Percentiles rank a stretch among this genome's conserved stretches.
Evolutionary conservation across 257 asterid genomes (phyloP).

Genomic region (Solanum sejunctum): DNA sequence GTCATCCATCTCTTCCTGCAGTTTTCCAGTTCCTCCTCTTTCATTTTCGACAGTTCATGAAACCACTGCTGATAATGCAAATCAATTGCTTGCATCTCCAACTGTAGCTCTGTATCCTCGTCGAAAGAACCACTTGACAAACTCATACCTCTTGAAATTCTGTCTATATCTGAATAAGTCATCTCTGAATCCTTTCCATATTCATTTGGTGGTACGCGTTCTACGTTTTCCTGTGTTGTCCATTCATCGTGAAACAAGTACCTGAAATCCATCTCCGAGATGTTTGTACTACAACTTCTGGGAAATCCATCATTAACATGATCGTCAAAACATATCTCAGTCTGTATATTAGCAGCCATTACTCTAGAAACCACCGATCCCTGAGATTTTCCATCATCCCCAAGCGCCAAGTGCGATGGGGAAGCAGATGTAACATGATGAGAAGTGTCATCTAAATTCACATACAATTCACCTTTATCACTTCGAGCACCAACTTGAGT

Average conservation of each 20-base stretch:
- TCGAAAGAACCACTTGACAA: constrained; percentile 12
- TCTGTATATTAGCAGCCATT: constrained; percentile 14
- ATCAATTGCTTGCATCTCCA: constrained; percentile 21
- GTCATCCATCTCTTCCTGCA: constrained; percentile 32
- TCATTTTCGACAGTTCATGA: constrained; percentile 15
- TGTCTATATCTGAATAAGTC: neutral
- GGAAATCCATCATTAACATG: neutral
- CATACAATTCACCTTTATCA: constrained; percentile 4
- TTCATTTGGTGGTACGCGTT: neutral
- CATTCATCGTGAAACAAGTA: constrained; percentile 19
- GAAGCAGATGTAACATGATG: constrained; percentile 2
- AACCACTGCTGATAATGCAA: constrained; percentile 20
- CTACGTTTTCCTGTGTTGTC: constrained; percentile 9
- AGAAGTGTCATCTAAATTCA: neutral
- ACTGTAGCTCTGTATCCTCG: constrained; percentile 6
- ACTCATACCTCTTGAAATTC: constrained; percentile 9
- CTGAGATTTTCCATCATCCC: constrained; percentile 18
- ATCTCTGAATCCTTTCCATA: constrained; percentile 5
- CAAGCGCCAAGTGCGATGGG: neutral
- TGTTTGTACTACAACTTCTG: constrained; percentile 11
- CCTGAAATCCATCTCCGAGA: constrained; percentile 27
- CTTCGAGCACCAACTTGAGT: neutral
- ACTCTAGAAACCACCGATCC: constrained; percentile 25
- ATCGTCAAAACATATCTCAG: constrained; percentile 2
- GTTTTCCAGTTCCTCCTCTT: constrained; percentile 23